phyloP scores from a whole-genome alignment of 306 rosid genomes.

The Castanospermum australe region DNA sequence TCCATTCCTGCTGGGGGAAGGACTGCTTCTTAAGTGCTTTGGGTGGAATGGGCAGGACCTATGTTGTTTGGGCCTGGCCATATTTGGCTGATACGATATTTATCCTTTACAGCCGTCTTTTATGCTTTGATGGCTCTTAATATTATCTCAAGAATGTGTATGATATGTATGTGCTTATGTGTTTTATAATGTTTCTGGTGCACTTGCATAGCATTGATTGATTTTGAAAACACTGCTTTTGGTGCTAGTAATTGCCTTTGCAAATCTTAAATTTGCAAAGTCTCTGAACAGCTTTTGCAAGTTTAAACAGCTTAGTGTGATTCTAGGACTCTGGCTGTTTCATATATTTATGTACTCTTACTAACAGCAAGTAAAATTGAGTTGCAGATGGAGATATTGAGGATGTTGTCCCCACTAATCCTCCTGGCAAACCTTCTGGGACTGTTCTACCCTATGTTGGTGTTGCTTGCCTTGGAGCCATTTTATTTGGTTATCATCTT shows the following conservation, averaged over 20 bases:
- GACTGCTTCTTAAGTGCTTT: no score
- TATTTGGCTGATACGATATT: no score
- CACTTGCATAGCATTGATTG: neutral
- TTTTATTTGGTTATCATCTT: conserved; percentile 94
- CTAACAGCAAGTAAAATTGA: neutral
- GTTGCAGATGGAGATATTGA: conserved; percentile 80
- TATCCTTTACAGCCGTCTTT: neutral
- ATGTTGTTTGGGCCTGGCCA: no score
- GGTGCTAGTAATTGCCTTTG: neutral
- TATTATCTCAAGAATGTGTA: neutral
- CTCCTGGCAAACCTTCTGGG: conserved; percentile 69
- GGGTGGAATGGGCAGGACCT: no score
- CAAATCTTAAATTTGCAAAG: neutral
- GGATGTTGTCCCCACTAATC: conserved; percentile 44
- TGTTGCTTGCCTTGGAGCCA: conserved; percentile 94
- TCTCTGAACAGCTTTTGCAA: neutral
- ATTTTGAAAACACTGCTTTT: neutral
- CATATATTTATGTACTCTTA: conserved; percentile 14
- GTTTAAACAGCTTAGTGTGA: neutral
- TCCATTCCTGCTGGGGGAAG: no score
- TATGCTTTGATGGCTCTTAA: neutral
- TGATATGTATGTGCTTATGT: neutral
- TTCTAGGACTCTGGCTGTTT: neutral
- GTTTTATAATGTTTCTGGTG: neutral
- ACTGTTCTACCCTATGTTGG: conserved; percentile 89